Evolutionary conservation across 768 basidiomycete species (phyloP).

Genomic region (Auriscalpium orientale): DNA sequence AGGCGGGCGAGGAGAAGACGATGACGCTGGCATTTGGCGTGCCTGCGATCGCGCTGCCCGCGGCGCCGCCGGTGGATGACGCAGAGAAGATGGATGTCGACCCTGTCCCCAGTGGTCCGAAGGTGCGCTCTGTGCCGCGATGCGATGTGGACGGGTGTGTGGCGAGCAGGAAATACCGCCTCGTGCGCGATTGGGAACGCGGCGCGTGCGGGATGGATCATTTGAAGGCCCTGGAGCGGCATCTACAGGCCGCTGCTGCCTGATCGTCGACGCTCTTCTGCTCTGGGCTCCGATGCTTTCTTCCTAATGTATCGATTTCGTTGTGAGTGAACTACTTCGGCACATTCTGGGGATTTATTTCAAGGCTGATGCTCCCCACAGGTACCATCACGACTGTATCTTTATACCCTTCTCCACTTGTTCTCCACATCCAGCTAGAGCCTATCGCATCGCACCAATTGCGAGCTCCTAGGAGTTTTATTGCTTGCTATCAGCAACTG

Average conservation of each 20-base stretch:
- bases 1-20: slow-evolving; percentile 1
- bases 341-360: too few species aligned
- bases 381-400: too few species aligned
- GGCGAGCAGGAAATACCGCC: slow-evolving; percentile 50
- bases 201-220: slow-evolving; percentile 67
- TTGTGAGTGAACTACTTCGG: too few species aligned
- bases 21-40: slow-evolving; percentile 51
- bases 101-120: background rate
- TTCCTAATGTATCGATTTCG: too few species aligned
- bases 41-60: slow-evolving; percentile 29
- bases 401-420: too few species aligned
- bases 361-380: too few species aligned
- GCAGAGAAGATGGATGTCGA: slow-evolving; percentile 15
- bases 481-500: too few species aligned
- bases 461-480: too few species aligned
- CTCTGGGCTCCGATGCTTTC: too few species aligned
- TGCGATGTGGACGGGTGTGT: slow-evolving; percentile 59
- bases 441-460: too few species aligned
- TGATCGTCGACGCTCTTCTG: background rate
- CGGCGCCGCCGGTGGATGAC: slow-evolving; percentile 1
- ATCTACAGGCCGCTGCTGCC: background rate
- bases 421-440: too few species aligned
- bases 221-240: slow-evolving; percentile 44
- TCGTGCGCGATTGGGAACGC: slow-evolving; percentile 52
- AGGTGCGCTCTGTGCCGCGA: slow-evolving; percentile 6